Conservation (phyloP, 129 eudicot genomes). For the Artemisia annua region DNA sequence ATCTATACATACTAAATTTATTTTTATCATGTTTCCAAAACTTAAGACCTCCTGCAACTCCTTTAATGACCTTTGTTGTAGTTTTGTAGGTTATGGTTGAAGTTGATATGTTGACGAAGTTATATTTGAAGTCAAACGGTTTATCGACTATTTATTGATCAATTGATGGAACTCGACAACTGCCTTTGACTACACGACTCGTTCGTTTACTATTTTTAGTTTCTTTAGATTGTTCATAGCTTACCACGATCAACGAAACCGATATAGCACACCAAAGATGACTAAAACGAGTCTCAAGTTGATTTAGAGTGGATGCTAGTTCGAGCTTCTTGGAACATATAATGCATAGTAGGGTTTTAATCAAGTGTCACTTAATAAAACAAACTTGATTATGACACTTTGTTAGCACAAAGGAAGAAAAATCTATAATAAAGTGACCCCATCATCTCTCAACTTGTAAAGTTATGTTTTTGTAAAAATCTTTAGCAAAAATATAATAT, state of each 20-base stretch:
- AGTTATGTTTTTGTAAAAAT: neutral
- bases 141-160: no score
- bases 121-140: no score
- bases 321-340: neutral
- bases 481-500: neutral
- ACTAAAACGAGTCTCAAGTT: neutral
- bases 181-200: no score
- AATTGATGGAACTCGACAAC: no score
- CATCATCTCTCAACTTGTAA: neutral
- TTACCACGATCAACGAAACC: neutral
- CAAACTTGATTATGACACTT: no score
- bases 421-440: neutral
- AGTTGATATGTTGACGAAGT: no score
- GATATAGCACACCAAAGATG: neutral
- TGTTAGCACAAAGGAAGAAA: neutral
- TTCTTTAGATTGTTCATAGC: no score
- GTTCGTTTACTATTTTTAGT: neutral
- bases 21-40: no score
- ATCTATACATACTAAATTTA: no score
- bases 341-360: neutral
- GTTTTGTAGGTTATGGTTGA: no score
- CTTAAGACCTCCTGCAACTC: no score
- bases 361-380: neutral
- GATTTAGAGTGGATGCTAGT: neutral
- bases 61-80: no score